A percentile compares a stretch with the other conserved stretches of the same genome.
phyloP scores from a whole-genome alignment of 2,329 filamentous ascomycete species.

The Chrysoporthe deuterocubensis region DNA sequence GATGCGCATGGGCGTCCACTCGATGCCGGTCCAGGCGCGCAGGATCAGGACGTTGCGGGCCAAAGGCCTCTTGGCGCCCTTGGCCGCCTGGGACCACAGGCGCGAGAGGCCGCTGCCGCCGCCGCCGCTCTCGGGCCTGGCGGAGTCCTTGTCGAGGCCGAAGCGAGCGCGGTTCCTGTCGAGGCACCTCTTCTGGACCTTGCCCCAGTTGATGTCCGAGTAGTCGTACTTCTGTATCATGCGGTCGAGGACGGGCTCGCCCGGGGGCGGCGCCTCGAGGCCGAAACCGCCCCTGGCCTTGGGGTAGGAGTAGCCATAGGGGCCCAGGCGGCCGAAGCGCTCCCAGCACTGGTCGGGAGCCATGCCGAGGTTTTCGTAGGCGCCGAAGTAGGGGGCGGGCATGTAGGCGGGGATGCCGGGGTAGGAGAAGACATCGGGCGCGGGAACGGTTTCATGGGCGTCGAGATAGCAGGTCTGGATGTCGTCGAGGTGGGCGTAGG shows the following conservation, averaged over 20 bases:
- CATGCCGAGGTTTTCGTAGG: conserved; percentile 62
- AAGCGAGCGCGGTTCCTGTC: conserved; percentile 70
- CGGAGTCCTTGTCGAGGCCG: conserved; percentile 39
- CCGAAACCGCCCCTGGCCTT: conserved; percentile 64
- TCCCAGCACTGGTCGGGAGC: conserved; percentile 70
- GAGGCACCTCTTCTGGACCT: conserved; percentile 69
- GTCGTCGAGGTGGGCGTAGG: conserved; percentile 24
- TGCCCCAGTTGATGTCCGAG: conserved; percentile 70
- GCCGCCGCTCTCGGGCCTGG: conserved; percentile 16
- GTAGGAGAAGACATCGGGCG: conserved; percentile 59
- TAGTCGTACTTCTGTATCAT: conserved; percentile 56
- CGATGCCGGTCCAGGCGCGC: conserved; percentile 74
- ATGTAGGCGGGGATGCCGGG: conserved; percentile 64
- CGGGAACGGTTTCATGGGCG: conserved; percentile 49
- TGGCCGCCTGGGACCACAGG: conserved; percentile 26
- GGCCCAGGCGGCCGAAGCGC: conserved; percentile 69
- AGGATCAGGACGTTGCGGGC: conserved; percentile 74
- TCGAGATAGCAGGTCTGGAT: conserved; percentile 53
- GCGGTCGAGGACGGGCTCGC: conserved; percentile 59
- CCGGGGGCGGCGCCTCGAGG: conserved; percentile 62
- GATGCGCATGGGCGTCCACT: conserved; percentile 79
- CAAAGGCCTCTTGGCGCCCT: conserved; percentile 23
- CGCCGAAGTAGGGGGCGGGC: conserved; percentile 65
- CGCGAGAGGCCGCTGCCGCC: conserved; percentile 9
- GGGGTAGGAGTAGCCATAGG: conserved; percentile 68